Base-by-base conservation (phyloP, 768 basidiomycete genomes). In the Leccinum imitatum region DNA sequence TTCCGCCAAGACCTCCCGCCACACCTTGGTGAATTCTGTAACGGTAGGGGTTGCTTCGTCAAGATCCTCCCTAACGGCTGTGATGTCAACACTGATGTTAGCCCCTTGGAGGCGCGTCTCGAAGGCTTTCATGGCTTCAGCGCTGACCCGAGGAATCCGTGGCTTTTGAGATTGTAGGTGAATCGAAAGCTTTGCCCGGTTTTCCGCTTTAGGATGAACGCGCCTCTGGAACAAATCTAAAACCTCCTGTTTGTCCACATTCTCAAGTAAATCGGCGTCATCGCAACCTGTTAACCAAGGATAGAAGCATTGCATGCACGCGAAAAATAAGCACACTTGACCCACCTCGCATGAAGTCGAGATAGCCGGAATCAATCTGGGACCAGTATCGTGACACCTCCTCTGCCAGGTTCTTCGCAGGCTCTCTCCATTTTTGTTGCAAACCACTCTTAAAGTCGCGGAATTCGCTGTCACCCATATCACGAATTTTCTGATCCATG, bases 301-400 rank as follows among this genome's bases (percentile, higher is more conserved):
- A 50, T 31, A 59, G 25, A 21, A 44, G 23, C 19, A 33, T 54
- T 27, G 57, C 56, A 57, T 2, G 21, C 27, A 11, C 41, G 13
- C n/a, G n/a, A 27, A 39, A 41, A 35, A 9, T 30, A 56, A 21
- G 50, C 14, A 25, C 17, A 31, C 46, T 44, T 25, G 15, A 82
- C 89, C 73, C 71, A 94, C 95, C 83, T 70, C 90, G 82, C 60
- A 84, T 75, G 79, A 98, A 99, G 75, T 98, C 95, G 63, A 87
- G 84, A 65, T 90, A 92, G 4, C 94, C 90, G 23, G 81, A 85
- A 62, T 84, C 84, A 62, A 98, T 85, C 53, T 91, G 84, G 17
- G 69, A 65, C 78, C 89, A 87, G 68, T 87, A 92, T 62, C 80
- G 78, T n/a, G 76, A 74, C 3, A 80, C 77, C 76, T 99, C 97